Conservation (phyloP, 73 alveolate species). For the Symbiodinium natans region DNA sequence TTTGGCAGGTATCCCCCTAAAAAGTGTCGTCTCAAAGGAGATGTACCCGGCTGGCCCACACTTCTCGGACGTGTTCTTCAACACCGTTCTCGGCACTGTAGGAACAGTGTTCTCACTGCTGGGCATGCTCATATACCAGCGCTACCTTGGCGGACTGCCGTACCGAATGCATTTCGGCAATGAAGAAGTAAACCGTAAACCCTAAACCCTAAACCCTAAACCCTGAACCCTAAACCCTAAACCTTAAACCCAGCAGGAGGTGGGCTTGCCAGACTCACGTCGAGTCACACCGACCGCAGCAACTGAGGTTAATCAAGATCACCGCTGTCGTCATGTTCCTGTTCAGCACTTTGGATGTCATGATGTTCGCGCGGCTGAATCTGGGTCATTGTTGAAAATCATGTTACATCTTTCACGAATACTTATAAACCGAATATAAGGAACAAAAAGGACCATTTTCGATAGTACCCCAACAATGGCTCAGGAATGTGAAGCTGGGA, state of each 20-base stretch:
- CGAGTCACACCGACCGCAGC: neutral
- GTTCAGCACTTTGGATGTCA: constrained; percentile 50
- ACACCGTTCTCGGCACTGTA: constrained; percentile 21
- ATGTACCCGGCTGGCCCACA: constrained; percentile 81
- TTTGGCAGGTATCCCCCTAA: too few species aligned
- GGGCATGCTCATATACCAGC: constrained; percentile 73
- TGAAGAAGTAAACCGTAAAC: neutral
- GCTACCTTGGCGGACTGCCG: constrained; percentile 18
- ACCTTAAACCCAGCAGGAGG: too few species aligned
- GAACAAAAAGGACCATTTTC: too few species aligned
- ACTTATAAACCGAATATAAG: too few species aligned
- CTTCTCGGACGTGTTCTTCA: constrained; percentile 70
- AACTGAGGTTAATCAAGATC: neutral
- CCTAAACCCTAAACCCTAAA: too few species aligned
- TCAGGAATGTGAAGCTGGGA: constrained; percentile 22
- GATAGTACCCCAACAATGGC: too few species aligned
- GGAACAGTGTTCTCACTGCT: constrained; percentile 51
- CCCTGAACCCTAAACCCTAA: too few species aligned
- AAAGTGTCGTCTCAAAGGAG: too few species aligned
- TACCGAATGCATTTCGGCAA: constrained; percentile 28
- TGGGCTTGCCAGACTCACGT: too few species aligned
- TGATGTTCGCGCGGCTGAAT: constrained; percentile 58
- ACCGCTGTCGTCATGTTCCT: constrained; percentile 30
- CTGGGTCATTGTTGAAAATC: too few species aligned
- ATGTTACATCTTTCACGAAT: too few species aligned